These are phyloP conservation scores for Diaporthe nobilis DNA, from an alignment of 2,329 filamentous ascomycete species.

Conservation along the genomic window DNA sequence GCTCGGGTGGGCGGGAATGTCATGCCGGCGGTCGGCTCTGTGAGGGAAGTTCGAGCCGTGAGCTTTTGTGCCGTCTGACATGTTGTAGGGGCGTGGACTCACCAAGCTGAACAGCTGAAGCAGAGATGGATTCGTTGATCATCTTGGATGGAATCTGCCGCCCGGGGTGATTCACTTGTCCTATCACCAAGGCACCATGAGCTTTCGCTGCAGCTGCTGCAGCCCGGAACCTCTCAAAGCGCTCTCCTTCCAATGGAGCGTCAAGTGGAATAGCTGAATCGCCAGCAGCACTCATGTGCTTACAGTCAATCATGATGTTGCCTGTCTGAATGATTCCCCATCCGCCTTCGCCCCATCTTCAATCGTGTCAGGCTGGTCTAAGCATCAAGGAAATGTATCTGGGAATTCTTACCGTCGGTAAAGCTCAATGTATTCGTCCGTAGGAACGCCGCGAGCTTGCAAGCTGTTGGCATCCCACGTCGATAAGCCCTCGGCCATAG, in stretches of 20 bases:
- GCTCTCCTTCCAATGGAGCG: conserved; percentile 64
- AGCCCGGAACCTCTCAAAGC: conserved; percentile 72
- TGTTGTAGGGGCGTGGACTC: neutral
- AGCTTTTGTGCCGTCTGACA: neutral
- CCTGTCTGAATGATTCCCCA: conserved; percentile 72
- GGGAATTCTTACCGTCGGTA: conserved; percentile 60
- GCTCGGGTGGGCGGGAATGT: conserved; percentile 64
- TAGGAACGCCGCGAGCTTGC: conserved; percentile 64
- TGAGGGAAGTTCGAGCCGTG: neutral
- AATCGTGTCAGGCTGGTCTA: neutral
- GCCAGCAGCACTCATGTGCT: conserved; percentile 67
- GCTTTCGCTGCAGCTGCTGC: conserved; percentile 68
- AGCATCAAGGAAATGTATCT: neutral
- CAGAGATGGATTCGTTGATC: conserved; percentile 56
- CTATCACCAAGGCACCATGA: conserved; percentile 71
- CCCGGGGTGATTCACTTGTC: conserved; percentile 74
- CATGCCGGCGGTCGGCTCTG: conserved; percentile 46
- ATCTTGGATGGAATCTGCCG: conserved; percentile 59
- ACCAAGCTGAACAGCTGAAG: conserved; percentile 55
- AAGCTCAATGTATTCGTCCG: conserved; percentile 61
- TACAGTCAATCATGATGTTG: conserved; percentile 75
- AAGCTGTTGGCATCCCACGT: conserved; percentile 72
- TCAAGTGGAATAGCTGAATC: conserved; percentile 71
- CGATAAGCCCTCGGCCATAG: conserved; percentile 75
- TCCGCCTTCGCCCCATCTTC: conserved; percentile 68